Conservation (phyloP, 2,329 filamentous ascomycete species). For the Alternaria viburni region DNA sequence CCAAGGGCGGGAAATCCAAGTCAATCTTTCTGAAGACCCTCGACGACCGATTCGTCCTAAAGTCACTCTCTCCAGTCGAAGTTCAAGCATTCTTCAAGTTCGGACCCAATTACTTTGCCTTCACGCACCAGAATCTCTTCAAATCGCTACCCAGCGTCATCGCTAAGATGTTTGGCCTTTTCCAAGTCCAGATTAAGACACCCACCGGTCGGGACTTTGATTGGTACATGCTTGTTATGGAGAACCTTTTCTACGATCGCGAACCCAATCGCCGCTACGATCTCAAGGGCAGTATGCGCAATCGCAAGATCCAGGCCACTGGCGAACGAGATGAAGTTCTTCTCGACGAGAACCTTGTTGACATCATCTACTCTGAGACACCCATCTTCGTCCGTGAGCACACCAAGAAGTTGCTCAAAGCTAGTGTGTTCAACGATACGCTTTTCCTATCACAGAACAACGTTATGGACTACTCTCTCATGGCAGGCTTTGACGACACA, state of each 20-base stretch:
- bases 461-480: constrained; percentile 98
- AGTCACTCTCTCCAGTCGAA: constrained; percentile 88
- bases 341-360: constrained; percentile 97
- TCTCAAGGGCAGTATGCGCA: constrained; percentile 97
- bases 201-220: constrained; percentile 94
- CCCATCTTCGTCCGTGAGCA: constrained; percentile 95
- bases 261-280: constrained; percentile 82
- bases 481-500: constrained; percentile 94
- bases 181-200: constrained; percentile 97
- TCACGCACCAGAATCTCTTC: constrained; percentile 96
- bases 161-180: constrained; percentile 98
- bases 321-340: constrained; percentile 96
- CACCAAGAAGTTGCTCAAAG: constrained; percentile 89
- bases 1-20: constrained; percentile 96
- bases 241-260: constrained; percentile 97
- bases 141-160: constrained; percentile 93
- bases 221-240: constrained; percentile 92
- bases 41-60: constrained; percentile 91
- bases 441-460: constrained; percentile 93
- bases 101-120: constrained; percentile 94
- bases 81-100: constrained; percentile 94
- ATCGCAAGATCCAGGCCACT: constrained; percentile 94
- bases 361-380: constrained; percentile 92
- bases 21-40: constrained; percentile 96
- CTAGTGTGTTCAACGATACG: constrained; percentile 97